These are phyloP conservation scores for Ophiostoma novo-ulmi DNA, from an alignment of 2,329 filamentous ascomycete species.

Conservation along the genomic window DNA sequence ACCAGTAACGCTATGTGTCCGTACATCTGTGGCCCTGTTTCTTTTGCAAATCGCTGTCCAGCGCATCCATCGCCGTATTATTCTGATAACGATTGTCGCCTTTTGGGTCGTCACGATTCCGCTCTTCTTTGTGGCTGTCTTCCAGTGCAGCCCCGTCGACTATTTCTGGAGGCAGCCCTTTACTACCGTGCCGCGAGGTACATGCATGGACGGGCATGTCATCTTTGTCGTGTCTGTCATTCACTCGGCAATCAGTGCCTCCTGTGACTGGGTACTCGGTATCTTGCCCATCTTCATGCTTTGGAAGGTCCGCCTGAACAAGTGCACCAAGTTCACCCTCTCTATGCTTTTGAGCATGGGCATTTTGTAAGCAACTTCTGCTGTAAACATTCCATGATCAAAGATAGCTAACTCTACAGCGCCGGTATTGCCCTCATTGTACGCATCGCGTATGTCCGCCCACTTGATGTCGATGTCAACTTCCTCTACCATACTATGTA, in stretches of 20 bases:
- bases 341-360: constrained; percentile 46
- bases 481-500: constrained; percentile 35
- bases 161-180: constrained; percentile 45
- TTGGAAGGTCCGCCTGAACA: constrained; percentile 47
- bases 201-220: constrained; percentile 39
- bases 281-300: constrained; percentile 48
- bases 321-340: constrained; percentile 43
- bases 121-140: constrained; percentile 30
- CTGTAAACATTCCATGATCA: background rate
- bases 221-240: constrained; percentile 42
- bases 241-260: constrained; percentile 46
- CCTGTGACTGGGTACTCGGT: constrained; percentile 47
- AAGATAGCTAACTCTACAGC: constrained; percentile 30
- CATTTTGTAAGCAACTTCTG: constrained; percentile 39
- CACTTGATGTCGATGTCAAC: constrained; percentile 30
- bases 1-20: constrained; percentile 37
- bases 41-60: constrained; percentile 39
- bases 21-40: constrained; percentile 41
- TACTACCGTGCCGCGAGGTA: constrained; percentile 33
- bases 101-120: constrained; percentile 28
- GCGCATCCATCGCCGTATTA: constrained; percentile 35
- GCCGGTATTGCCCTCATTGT: constrained; percentile 39
- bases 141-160: constrained; percentile 46
- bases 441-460: constrained; percentile 36
- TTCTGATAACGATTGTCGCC: constrained; percentile 37